Evolutionary conservation across 768 basidiomycete genomes (phyloP).

Genomic region (Hebeloma cylindrosporum): DNA sequence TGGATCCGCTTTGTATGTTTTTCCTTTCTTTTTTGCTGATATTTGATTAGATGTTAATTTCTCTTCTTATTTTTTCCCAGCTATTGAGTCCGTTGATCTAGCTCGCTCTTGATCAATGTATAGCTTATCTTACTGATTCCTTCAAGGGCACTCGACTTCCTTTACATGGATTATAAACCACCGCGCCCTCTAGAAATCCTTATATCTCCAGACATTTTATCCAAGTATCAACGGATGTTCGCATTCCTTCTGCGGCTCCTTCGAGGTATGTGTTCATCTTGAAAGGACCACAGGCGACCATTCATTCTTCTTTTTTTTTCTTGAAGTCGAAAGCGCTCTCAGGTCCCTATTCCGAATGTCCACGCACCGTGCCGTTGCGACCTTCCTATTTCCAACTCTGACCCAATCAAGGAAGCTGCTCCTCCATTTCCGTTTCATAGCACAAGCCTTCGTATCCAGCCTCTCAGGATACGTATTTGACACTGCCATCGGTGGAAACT

Average conservation of each 20-base stretch:
- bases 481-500: constrained; percentile 77
- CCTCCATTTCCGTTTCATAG: constrained; percentile 71
- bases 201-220: constrained; percentile 69
- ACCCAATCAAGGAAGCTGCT: constrained; percentile 51
- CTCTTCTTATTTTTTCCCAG: constrained; percentile 25
- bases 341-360: constrained; percentile 67
- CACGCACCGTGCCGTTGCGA: constrained; percentile 30
- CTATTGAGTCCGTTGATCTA: constrained; percentile 45
- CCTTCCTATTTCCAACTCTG: constrained; percentile 60
- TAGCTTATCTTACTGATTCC: constrained; percentile 12
- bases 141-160: constrained; percentile 78
- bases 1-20: constrained; percentile 71
- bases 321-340: constrained; percentile 65
- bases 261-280: constrained; percentile 54
- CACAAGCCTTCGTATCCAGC: constrained; percentile 67
- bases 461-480: constrained; percentile 76
- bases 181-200: constrained; percentile 73
- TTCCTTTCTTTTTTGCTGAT: neutral
- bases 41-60: constrained; percentile 6
- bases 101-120: neutral
- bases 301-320: constrained; percentile 1
- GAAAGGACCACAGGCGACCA: neutral
- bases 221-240: constrained; percentile 85
- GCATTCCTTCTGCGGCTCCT: constrained; percentile 75
- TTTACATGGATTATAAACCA: constrained; percentile 90